Evolutionary conservation across 495 filamentous ascomycete genomes (phyloP).

Genomic region (Aspergillus baeticus): DNA sequence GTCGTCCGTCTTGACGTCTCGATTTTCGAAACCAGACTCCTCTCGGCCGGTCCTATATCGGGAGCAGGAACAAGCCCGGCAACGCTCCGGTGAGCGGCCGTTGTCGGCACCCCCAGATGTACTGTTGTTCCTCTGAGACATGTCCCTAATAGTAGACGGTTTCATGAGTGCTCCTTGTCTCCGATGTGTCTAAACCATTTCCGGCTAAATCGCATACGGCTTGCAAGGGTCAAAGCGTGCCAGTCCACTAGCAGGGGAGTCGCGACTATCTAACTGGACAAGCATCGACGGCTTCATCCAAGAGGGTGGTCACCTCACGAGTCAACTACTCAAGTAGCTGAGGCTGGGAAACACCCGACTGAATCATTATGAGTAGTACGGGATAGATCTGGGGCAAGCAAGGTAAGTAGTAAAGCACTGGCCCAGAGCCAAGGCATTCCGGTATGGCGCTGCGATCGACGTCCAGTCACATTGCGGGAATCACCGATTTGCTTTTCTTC

Average conservation of each 20-base stretch:
- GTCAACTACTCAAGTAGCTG: neutral
- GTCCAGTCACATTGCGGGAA: neutral
- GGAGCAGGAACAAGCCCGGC: neutral
- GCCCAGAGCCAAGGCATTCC: no score
- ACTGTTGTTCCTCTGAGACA: neutral
- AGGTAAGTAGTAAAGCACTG: no score
- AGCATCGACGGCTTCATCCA: neutral
- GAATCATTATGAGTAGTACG: neutral
- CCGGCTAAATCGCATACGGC: neutral
- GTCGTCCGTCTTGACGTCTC: neutral
- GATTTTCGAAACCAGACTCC: neutral
- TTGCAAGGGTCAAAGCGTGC: neutral
- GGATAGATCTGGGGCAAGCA: neutral
- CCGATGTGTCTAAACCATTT: neutral
- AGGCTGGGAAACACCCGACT: neutral
- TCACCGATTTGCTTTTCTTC: neutral
- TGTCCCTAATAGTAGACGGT: neutral
- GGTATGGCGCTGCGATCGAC: no score
- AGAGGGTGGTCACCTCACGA: neutral
- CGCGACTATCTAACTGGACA: neutral
- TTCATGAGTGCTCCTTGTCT: neutral
- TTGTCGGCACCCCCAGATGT: neutral
- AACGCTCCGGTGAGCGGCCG: conserved; percentile 10
- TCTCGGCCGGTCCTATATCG: conserved; percentile 1
- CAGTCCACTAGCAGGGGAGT: no score